Base-by-base conservation (phyloP, 2,329 filamentous ascomycete species). In the Fusarium incarnatum region DNA sequence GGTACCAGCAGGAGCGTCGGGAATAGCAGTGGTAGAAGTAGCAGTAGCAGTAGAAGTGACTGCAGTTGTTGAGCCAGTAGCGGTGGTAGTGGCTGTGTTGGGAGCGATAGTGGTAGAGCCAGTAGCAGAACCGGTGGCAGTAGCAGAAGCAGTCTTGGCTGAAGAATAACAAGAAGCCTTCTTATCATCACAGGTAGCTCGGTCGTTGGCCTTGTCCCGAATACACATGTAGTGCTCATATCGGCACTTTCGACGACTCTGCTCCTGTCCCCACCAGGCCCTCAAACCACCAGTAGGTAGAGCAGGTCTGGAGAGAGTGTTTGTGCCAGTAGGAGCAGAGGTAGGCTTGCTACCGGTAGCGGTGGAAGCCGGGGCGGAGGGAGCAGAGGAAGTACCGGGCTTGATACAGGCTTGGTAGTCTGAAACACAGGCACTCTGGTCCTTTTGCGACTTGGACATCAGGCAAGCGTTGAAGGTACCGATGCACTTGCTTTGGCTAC, bases 401-500 rank as follows among this genome's bases (percentile, higher is more conserved):
- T 54, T 55, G n/a, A 66, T 9, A n/a, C 63, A 66, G 15, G 61
- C 5, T 16, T 42, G 47, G 20, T 66, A 66, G 25, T 40, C 37
- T 6, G 63, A 45, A 16, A 56, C 55, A 5, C 63, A 66, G 1
- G 54, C 2, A 0, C 16, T 11, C 11, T 53, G 60, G 18, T 66
- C 52, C n/a, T 7, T 30, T 37, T 37, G 34, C 8, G 63, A 66
- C 7, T 32, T 66, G 16, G 46, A 46, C 5, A 45, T 23, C 37
- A 66, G 42, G n/a, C 63, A 66, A 18, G 46, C 42, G 30, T 60
- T 60, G 30, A 34, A 66, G 3, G 61, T 15, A n/a, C 15, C 32
- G 30, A 60, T 66, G n/a, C 63, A 66, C 55, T 60, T 66, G 37
- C 41, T 66, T 25, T 30, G 12, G 3, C 44, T 56, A 10, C 28